Evolutionary conservation across 2,329 filamentous ascomycete species (phyloP).

Genomic region (Arthrobotrys megalospora): DNA sequence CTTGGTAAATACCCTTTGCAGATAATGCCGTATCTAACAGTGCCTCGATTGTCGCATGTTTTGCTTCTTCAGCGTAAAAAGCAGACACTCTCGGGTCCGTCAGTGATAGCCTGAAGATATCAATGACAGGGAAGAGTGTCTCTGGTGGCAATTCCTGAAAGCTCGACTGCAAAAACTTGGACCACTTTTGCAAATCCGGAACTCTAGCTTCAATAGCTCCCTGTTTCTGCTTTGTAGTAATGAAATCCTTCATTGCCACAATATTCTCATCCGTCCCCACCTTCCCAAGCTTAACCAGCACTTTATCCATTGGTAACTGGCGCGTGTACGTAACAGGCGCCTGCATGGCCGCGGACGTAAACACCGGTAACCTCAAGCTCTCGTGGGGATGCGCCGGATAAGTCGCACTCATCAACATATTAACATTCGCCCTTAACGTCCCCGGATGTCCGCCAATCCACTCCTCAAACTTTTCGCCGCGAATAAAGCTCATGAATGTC

Average conservation of each 20-base stretch:
- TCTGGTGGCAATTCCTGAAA: constrained; percentile 75
- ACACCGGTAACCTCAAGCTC: constrained; percentile 77
- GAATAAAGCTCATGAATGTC: constrained; percentile 88
- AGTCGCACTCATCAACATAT: constrained; percentile 73
- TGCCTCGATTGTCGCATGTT: constrained; percentile 75
- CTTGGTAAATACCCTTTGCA: constrained; percentile 73
- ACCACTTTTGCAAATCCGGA: constrained; percentile 79
- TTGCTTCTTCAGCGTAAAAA: constrained; percentile 82
- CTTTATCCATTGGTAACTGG: constrained; percentile 84
- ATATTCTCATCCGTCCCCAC: constrained; percentile 75
- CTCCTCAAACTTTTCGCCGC: constrained; percentile 80
- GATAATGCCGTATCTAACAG: constrained; percentile 73
- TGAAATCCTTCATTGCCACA: constrained; percentile 77
- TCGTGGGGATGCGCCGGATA: constrained; percentile 78
- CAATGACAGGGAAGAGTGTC: constrained; percentile 83
- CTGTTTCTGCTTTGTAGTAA: constrained; percentile 74
- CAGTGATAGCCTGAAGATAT: constrained; percentile 84
- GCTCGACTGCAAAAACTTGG: constrained; percentile 74
- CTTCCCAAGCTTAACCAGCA: constrained; percentile 82
- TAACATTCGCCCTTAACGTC: constrained; percentile 79
- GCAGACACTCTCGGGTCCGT: constrained; percentile 83
- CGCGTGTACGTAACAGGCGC: constrained; percentile 82
- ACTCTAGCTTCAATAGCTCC: constrained; percentile 78
- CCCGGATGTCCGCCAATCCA: constrained; percentile 84
- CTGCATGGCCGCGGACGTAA: constrained; percentile 76